Evolutionary conservation across 1,139 yeast genomes (phyloP), one percentile per base, ranked within the genome.

Genomic region (Saccharomycopsis hybrid): DNA sequence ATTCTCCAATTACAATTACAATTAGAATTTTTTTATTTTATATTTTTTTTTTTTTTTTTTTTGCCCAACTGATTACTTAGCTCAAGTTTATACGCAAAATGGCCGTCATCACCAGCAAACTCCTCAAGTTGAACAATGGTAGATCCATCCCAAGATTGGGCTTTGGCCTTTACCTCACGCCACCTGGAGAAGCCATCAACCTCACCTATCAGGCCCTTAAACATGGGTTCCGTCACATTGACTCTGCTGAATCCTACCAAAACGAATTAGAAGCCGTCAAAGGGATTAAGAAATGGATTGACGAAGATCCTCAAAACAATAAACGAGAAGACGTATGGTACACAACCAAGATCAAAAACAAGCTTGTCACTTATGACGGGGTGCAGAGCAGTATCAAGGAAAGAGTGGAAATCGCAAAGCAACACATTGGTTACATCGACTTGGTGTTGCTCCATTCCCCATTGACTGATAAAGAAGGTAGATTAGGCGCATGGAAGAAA

Each of bases 151-250:
- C 88, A 28, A 66, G 69, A 1, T 64, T 81, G 27, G 87, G 82
- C 0, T 66, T 79, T 9, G 87, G 87, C 1, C 73, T 77, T 3
- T 81, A 77, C 68, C 62, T 68, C 52, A 63, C 78, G 2, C 70
- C 79, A 2, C 60, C 64, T 11, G 55, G 59, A 1, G 67, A 65
- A 8, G 71, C 80, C 1, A 61, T 68, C 2, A 60, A 63, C 1
- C 58, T 74, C 30, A 82, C 78, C 2, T 66, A 70, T 52, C 62
- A 70, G 36, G 85, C 84, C 1, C 70, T 85, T 59, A 68, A 72
- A 35, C 68, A 63, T 30, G 95, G 95, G 0, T 85, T 84, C 62
- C 76, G 92, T 55, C 90, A 82, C 57, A 69, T 82, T 48, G 88
- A 82, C 59, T 69, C 80, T 3, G 88, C 88, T 2, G 70, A 71